phyloP scores from a whole-genome alignment of 495 filamentous ascomycete genomes.

The Achaetomiella virescens region DNA sequence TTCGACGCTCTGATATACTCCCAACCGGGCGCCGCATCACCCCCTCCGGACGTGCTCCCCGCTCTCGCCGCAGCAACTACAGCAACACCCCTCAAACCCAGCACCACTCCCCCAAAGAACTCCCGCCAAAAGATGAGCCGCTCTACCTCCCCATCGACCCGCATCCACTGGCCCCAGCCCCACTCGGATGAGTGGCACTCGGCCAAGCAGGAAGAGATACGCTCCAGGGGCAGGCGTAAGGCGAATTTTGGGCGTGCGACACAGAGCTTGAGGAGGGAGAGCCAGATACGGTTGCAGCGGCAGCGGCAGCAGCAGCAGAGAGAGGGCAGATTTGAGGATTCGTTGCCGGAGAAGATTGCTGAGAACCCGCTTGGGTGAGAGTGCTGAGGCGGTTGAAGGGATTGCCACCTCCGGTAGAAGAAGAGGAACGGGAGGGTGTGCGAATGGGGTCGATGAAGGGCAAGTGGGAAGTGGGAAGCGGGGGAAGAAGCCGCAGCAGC shows the following conservation, averaged over 20 bases:
- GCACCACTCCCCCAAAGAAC: neutral
- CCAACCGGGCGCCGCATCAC: constrained; percentile 10
- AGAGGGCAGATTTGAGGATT: constrained; percentile 16
- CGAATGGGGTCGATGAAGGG: too few relatives aligned
- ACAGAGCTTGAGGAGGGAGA: constrained; percentile 22
- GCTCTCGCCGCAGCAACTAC: neutral
- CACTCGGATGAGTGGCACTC: constrained; percentile 35
- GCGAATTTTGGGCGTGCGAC: constrained; percentile 37
- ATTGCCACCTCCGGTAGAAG: neutral
- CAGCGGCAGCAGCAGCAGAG: constrained; percentile 7
- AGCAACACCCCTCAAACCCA: neutral
- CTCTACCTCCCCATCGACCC: constrained; percentile 35
- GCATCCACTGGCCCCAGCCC: constrained; percentile 34
- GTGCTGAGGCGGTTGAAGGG: constrained; percentile 14
- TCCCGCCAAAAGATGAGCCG: constrained; percentile 14
- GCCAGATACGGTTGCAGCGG: constrained; percentile 22
- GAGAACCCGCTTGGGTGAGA: constrained; percentile 28
- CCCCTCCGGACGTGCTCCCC: constrained; percentile 2
- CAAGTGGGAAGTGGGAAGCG: too few relatives aligned
- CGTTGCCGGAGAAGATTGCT: constrained; percentile 25
- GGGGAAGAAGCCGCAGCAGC: too few relatives aligned
- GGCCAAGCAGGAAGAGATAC: constrained; percentile 39
- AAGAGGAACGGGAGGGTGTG: neutral
- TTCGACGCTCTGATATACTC: constrained; percentile 19
- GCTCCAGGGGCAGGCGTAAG: constrained; percentile 35